phyloP scores from a whole-genome alignment of 192 early-diverging fungal genomes.

The Rhizoclosmatium sp. region DNA sequence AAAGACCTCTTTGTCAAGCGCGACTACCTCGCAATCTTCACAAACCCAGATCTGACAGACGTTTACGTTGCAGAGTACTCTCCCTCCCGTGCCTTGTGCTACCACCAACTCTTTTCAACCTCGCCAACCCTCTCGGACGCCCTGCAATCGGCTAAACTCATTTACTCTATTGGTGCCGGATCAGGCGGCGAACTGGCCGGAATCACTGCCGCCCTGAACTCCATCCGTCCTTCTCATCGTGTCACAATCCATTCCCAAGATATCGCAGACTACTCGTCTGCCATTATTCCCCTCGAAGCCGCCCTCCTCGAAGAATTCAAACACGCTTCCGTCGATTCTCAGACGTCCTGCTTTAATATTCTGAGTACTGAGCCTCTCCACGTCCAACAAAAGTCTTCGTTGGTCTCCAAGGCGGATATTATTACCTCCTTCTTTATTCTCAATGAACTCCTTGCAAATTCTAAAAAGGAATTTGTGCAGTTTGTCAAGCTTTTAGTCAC shows the following conservation, averaged over 20 bases:
- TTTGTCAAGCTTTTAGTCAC: slow-evolving; percentile 77
- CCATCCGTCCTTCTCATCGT: not conserved
- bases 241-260: slow-evolving; percentile 46
- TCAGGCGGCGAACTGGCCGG: slow-evolving; percentile 87
- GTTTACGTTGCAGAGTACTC: slow-evolving; percentile 91
- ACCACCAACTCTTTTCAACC: slow-evolving; percentile 44
- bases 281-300: slow-evolving; percentile 26
- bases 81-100: slow-evolving; percentile 85
- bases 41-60: slow-evolving; percentile 70
- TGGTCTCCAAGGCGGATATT: slow-evolving; percentile 65
- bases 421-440: slow-evolving; percentile 92
- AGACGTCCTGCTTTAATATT: slow-evolving; percentile 34
- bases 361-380: slow-evolving; percentile 20
- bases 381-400: not conserved
- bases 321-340: not conserved
- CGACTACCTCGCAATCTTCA: slow-evolving; percentile 86
- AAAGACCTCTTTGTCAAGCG: slow-evolving; percentile 84
- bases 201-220: slow-evolving; percentile 66
- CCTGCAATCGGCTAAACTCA: slow-evolving; percentile 24
- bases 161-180: slow-evolving; percentile 82
- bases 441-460: slow-evolving; percentile 85
- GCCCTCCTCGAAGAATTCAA: slow-evolving; percentile 28
- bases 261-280: slow-evolving; percentile 43
- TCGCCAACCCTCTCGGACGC: slow-evolving; percentile 15
- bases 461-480: slow-evolving; percentile 77